These are phyloP conservation scores for Tetracentron sinense DNA, from an alignment of 164 flowering plant genomes.

Conservation along the genomic window DNA sequence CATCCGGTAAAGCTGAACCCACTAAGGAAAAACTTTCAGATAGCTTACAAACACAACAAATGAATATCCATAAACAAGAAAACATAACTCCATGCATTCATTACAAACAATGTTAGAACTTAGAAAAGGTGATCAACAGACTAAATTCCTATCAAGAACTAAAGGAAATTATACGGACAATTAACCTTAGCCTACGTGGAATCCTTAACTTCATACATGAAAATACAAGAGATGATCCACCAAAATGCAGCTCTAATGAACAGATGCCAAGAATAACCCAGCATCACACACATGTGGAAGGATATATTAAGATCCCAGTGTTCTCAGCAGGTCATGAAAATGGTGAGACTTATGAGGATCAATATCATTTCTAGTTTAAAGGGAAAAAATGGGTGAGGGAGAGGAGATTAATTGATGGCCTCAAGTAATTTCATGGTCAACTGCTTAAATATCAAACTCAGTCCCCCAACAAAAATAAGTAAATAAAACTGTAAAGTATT, in stretches of 20 bases:
- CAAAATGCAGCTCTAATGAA: background rate
- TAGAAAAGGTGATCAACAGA: background rate
- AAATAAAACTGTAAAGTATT: no score
- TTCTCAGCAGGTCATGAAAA: no score
- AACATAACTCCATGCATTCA: background rate
- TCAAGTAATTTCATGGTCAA: no score
- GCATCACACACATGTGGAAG: no score
- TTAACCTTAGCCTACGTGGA: background rate
- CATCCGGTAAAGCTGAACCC: background rate
- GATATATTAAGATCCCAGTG: no score
- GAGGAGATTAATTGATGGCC: no score
- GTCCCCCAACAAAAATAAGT: no score
- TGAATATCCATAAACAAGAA: background rate
- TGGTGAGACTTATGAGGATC: no score
- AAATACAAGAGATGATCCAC: background rate
- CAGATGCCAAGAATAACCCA: background rate
- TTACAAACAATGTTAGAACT: background rate
- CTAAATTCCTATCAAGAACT: background rate
- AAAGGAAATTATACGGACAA: background rate
- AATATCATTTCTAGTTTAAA: no score
- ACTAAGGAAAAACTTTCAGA: background rate
- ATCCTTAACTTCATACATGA: background rate
- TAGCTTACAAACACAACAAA: background rate
- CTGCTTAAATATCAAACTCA: no score
- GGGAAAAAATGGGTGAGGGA: no score